Conservation (phyloP, 345 rosid genomes). For the Brassica nigra region DNA sequence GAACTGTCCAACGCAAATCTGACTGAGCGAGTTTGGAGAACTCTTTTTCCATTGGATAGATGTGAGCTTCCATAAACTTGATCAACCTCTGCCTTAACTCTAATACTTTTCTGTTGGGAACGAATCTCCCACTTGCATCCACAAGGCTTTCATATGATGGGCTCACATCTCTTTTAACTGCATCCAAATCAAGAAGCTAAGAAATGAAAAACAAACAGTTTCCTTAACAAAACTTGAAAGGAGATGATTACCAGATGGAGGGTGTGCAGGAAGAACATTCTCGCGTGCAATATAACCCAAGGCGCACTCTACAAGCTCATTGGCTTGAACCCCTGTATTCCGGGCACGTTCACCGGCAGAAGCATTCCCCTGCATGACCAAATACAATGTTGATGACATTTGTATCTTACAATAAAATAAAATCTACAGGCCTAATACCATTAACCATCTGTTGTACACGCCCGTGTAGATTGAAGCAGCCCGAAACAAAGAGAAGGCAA, state of each 20-base stretch:
- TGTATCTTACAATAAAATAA: not conserved
- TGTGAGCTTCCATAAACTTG: constrained; percentile 86
- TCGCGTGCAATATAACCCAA: constrained; percentile 56
- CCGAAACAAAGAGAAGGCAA: constrained; percentile 89
- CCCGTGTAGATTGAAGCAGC: constrained; percentile 83
- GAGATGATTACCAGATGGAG: constrained; percentile 65
- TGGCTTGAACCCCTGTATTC: constrained; percentile 59
- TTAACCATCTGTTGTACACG: constrained; percentile 78
- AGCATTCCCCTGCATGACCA: constrained; percentile 80
- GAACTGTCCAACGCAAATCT: constrained; percentile 74
- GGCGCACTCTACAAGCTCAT: constrained; percentile 64
- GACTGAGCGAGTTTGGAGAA: constrained; percentile 80
- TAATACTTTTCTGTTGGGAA: constrained; percentile 66
- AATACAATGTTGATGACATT: constrained; percentile 2
- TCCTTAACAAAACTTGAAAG: constrained; percentile 6
- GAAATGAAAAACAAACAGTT: constrained; percentile 3
- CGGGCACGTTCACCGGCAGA: constrained; percentile 90
- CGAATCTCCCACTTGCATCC: constrained; percentile 63
- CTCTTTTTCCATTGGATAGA: constrained; percentile 82
- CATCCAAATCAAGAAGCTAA: constrained; percentile 17
- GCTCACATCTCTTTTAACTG: constrained; percentile 41
- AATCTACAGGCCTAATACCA: constrained; percentile 52
- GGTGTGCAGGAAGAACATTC: constrained; percentile 66
- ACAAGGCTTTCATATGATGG: constrained; percentile 45
- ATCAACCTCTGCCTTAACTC: constrained; percentile 66